Evolutionary conservation across 345 rosid species (phyloP).

Genomic region (Lumnitzera racemosa): DNA sequence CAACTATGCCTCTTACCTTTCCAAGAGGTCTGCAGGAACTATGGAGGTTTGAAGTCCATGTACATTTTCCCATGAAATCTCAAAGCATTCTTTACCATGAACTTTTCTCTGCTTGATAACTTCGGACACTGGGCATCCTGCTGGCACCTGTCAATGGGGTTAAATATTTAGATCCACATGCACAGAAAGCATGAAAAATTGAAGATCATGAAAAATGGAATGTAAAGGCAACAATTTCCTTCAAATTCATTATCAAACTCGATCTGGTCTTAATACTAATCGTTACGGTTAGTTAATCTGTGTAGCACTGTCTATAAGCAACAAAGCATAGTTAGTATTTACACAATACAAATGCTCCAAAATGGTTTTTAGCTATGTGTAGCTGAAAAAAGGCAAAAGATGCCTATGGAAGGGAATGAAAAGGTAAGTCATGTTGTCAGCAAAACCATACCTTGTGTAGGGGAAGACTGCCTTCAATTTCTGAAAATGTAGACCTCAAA

Average conservation of each 20-base stretch:
- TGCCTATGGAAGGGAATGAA: no score
- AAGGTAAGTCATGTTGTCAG: background rate
- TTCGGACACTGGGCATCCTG: constrained; percentile 67
- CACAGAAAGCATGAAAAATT: no score
- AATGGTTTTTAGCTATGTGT: no score
- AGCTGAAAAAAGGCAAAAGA: no score
- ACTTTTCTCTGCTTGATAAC: constrained; percentile 62
- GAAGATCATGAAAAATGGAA: no score
- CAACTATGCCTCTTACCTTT: constrained; percentile 36
- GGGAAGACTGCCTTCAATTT: constrained; percentile 41
- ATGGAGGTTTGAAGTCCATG: constrained; percentile 58
- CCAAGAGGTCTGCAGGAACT: constrained; percentile 73
- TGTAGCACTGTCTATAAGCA: no score
- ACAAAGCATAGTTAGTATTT: no score
- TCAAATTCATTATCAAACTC: no score
- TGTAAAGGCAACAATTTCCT: no score
- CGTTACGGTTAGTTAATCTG: no score
- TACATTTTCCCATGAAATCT: constrained; percentile 63
- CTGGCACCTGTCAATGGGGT: constrained; percentile 43
- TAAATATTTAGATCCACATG: background rate
- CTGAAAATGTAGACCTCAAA: constrained; percentile 41
- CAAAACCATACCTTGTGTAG: constrained; percentile 32
- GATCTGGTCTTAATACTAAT: no score
- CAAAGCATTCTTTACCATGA: constrained; percentile 67
- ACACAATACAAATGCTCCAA: no score